Base-by-base conservation (phyloP, 129 eudicot species). In the Erigeron canadensis region DNA sequence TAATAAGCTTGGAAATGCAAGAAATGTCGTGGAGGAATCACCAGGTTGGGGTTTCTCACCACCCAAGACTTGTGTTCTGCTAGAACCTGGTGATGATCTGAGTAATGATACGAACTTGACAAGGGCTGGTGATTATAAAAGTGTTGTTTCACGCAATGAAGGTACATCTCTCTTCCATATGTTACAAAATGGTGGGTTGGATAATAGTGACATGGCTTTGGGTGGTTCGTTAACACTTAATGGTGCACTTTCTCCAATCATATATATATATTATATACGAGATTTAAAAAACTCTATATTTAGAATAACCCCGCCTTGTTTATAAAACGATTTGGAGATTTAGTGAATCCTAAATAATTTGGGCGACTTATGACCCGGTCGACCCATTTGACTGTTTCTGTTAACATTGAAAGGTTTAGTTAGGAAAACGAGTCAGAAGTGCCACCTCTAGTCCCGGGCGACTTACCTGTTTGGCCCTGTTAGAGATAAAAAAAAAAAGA, bases 1-100 rank as follows among this genome's bases (percentile, higher is more conserved):
- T 65, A 56, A 76, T 51, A 60, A 75, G 62, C 41, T 76, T 44
- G 76, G 72, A 57, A 85, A 78, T 79, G 76, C 71, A 50, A 85
- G 58, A 82, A 86, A 71, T 72, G 79, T 23, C 21, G 74, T 77
- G 22, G 96, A 94, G 69, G 89, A 83, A 78, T 90, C 89, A 41
- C 97, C 99, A 7, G 65, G 83, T 54, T 94, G 96, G 97, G 66
- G 72, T 28, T 73, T 83, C 63, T 89, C 99, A 37, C 99, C 99
- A 45, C 99, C 97, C 13, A 94, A 94, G 83, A 82, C 86, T 23
- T 94, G 99, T 71, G 74, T 78, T 62, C 23, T 94, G 46, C 76
- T 94, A 89, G 99, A 94, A 82, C 99, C 86, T 19, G 70, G 86
- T 6, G 82, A 84, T 69, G 87, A 87, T 67, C 50, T 79, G 53